Evolutionary conservation across 2,329 filamentous ascomycete species (phyloP).

Genomic region (Juglanconis oblonga): DNA sequence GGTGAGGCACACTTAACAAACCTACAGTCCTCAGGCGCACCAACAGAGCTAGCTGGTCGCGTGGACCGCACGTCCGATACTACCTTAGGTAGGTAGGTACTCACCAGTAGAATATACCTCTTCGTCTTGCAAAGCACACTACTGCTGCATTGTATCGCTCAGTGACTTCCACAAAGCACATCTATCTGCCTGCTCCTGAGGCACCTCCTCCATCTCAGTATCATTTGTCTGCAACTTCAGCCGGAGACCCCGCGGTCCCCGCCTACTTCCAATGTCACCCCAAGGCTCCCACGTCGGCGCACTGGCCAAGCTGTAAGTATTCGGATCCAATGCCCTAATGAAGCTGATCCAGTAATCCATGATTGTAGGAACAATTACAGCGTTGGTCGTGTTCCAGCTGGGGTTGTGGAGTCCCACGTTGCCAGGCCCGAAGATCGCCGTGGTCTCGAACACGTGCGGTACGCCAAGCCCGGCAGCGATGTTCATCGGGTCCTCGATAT

Average conservation of each 20-base stretch:
- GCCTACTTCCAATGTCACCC: slow-evolving; percentile 23
- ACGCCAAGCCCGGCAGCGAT: slow-evolving; percentile 40
- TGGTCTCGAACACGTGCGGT: slow-evolving; percentile 44
- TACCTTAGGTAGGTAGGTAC: too few relatives aligned
- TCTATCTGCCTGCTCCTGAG: slow-evolving; percentile 30
- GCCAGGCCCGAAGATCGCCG: slow-evolving; percentile 47
- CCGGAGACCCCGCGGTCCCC: too few relatives aligned
- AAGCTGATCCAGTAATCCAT: slow-evolving; percentile 52
- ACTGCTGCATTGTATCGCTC: slow-evolving; percentile 31
- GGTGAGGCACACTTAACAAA: too few relatives aligned
- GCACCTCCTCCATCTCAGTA: slow-evolving; percentile 38
- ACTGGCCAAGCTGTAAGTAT: slow-evolving; percentile 28
- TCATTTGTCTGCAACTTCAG: slow-evolving; percentile 39
- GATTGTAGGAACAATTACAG: slow-evolving; percentile 41
- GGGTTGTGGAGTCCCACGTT: slow-evolving; percentile 24
- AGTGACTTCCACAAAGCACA: slow-evolving; percentile 41
- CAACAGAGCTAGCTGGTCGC: too few relatives aligned
- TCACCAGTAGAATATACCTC: background rate
- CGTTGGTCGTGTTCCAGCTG: slow-evolving; percentile 44
- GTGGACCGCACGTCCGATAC: too few relatives aligned
- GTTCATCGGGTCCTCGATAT: slow-evolving; percentile 39
- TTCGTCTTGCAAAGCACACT: background rate
- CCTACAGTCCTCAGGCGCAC: too few relatives aligned
- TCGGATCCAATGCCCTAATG: slow-evolving; percentile 44
- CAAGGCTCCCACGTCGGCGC: slow-evolving; percentile 42